These are phyloP conservation scores for Penicillium sp. DNA, from an alignment of 2,329 filamentous ascomycete genomes.

Conservation along the genomic window DNA sequence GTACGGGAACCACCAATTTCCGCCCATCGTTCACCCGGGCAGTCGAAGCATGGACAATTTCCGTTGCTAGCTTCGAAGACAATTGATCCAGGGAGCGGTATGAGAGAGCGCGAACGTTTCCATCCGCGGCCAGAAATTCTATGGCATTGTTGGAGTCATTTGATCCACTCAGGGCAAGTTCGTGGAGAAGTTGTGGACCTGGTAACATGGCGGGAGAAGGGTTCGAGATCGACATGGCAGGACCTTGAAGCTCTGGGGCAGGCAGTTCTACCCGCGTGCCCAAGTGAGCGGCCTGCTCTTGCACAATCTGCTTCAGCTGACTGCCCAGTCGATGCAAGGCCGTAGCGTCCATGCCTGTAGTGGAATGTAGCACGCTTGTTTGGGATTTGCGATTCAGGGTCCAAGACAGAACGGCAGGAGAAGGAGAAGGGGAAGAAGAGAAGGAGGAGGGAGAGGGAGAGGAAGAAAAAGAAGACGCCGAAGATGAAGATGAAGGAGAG, in stretches of 20 bases:
- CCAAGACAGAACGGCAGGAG: slow-evolving; percentile 27
- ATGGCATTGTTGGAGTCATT: slow-evolving; percentile 57
- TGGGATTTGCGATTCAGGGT: slow-evolving; percentile 25
- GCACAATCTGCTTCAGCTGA: slow-evolving; percentile 34
- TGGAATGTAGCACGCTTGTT: slow-evolving; percentile 31
- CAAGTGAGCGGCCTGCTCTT: slow-evolving; percentile 24
- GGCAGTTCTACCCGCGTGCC: slow-evolving; percentile 16
- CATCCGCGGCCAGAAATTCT: slow-evolving; percentile 63
- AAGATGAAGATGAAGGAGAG: slow-evolving; percentile 3
- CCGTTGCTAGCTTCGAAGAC: slow-evolving; percentile 60
- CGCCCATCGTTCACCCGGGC: slow-evolving; percentile 13
- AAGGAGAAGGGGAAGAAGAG: background rate
- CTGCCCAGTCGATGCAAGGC: slow-evolving; percentile 34
- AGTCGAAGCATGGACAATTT: slow-evolving; percentile 45
- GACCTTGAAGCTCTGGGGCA: slow-evolving; percentile 13
- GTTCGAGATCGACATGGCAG: slow-evolving; percentile 63
- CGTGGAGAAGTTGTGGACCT: slow-evolving; percentile 63
- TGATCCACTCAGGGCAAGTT: slow-evolving; percentile 60
- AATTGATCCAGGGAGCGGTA: slow-evolving; percentile 66
- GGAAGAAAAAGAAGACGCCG: slow-evolving; percentile 12
- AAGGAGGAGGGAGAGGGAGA: background rate
- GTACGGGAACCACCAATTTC: slow-evolving; percentile 67
- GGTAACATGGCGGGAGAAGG: slow-evolving; percentile 54
- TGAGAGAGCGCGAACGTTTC: slow-evolving; percentile 54
- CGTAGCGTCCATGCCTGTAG: slow-evolving; percentile 24